phyloP scores from a whole-genome alignment of 2,329 filamentous ascomycete species.

The Pleochaeta shiraiana region DNA sequence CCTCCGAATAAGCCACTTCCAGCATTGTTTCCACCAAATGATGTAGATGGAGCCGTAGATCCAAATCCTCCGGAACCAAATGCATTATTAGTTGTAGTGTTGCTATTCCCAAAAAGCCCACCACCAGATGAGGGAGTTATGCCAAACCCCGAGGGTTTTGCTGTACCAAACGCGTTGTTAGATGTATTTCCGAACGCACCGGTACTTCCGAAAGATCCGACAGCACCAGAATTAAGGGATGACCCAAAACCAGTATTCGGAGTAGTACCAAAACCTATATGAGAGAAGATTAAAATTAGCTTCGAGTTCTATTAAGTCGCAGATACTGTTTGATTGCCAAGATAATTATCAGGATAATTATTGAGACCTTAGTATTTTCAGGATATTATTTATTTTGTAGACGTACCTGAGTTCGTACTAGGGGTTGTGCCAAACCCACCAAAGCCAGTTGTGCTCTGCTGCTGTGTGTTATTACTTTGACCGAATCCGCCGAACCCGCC shows the following conservation, averaged over 20 bases:
- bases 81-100: slow-evolving; percentile 16
- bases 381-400: slow-evolving; percentile 6
- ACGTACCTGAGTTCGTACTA: slow-evolving; percentile 19
- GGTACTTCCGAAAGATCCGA: slow-evolving; percentile 22
- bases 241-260: slow-evolving; percentile 21
- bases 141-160: slow-evolving; percentile 26
- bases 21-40: slow-evolving; percentile 12
- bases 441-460: slow-evolving; percentile 18
- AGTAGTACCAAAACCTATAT: slow-evolving; percentile 23
- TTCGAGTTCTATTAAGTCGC: too few species aligned
- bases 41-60: slow-evolving; percentile 14
- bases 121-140: slow-evolving; percentile 22
- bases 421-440: slow-evolving; percentile 28
- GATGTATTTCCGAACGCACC: slow-evolving; percentile 25
- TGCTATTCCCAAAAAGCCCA: slow-evolving; percentile 28
- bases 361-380: too few species aligned
- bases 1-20: slow-evolving; percentile 16
- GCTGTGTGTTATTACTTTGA: slow-evolving; percentile 28
- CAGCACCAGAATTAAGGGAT: slow-evolving; percentile 17
- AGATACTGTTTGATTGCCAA: too few species aligned
- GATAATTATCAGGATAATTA: too few species aligned
- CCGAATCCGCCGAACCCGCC: slow-evolving; percentile 37
- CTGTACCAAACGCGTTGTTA: slow-evolving; percentile 15
- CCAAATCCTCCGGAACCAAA: slow-evolving; percentile 25
- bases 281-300: slow-evolving; percentile 16